Evolutionary conservation across 257 asterid species (phyloP).

Genomic region (Scutellaria galericulata): DNA sequence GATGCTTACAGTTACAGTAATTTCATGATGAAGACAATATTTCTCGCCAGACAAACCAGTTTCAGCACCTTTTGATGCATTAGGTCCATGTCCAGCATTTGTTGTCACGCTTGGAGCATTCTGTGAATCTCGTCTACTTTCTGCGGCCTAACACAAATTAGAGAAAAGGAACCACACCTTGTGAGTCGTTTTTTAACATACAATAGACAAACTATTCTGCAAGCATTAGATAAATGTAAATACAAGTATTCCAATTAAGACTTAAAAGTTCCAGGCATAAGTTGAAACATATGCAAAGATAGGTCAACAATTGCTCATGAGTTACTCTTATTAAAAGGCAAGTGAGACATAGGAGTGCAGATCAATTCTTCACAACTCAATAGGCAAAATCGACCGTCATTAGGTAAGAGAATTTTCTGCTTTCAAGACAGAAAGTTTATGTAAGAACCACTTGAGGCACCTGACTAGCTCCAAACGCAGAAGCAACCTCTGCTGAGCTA

Average conservation of each 20-base stretch:
- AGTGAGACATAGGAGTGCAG: background rate
- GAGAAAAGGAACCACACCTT: background rate
- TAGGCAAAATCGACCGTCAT: background rate
- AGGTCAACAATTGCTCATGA: background rate
- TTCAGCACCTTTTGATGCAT: conserved; percentile 52
- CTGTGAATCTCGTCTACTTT: conserved; percentile 42
- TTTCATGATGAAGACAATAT: conserved; percentile 75
- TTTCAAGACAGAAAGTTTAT: conserved; percentile 4
- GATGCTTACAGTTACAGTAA: conserved; percentile 69
- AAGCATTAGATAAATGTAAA: conserved; percentile 17
- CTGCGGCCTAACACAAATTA: conserved; percentile 47
- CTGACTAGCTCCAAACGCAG: conserved; percentile 56
- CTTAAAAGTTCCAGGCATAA: conserved; percentile 10
- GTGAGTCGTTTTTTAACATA: conserved; percentile 22
- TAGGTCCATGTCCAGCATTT: conserved; percentile 38
- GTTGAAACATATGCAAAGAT: conserved; percentile 4
- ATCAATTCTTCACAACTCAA: conserved; percentile 9
- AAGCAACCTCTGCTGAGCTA: conserved; percentile 43
- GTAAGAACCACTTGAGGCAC: conserved; percentile 40
- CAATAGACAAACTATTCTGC: conserved; percentile 17
- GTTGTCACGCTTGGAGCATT: conserved; percentile 40
- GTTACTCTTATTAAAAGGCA: background rate
- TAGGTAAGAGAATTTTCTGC: background rate
- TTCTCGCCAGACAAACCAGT: conserved; percentile 62
- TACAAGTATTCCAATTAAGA: background rate